phyloP scores from a whole-genome alignment of 2,329 filamentous ascomycete species.

The Cercospora janseana region DNA sequence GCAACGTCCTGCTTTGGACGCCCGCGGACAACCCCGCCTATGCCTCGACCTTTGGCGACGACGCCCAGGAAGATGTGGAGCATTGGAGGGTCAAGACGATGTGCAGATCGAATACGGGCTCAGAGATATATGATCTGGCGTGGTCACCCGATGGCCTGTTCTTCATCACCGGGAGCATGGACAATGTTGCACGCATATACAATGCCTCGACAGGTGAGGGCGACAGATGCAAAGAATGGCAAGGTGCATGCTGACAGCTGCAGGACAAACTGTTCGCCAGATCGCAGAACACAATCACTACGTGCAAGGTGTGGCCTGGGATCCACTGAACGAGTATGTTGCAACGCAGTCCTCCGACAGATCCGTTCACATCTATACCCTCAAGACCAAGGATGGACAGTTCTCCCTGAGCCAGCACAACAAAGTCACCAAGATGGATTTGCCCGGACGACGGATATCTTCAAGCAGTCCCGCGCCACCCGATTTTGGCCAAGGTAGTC shows the following conservation, averaged over 20 bases:
- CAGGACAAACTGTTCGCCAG: constrained; percentile 73
- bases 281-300: constrained; percentile 98
- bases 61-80: constrained; percentile 88
- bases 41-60: constrained; percentile 68
- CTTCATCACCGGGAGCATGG: constrained; percentile 99
- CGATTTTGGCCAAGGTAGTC: constrained; percentile 59
- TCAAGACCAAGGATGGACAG: constrained; percentile 94
- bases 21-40: constrained; percentile 72
- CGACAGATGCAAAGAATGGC: constrained; percentile 25
- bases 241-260: constrained; percentile 22
- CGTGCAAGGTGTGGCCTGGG: constrained; percentile 97
- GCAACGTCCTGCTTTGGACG: constrained; percentile 95
- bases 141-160: constrained; percentile 97
- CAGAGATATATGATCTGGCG: constrained; percentile 95
- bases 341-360: constrained; percentile 97
- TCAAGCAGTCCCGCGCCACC: constrained; percentile 90
- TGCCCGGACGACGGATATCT: constrained; percentile 86
- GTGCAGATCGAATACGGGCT: constrained; percentile 82
- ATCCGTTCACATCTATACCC: constrained; percentile 93
- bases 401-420: constrained; percentile 78
- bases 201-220: constrained; percentile 80
- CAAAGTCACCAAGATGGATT: constrained; percentile 85
- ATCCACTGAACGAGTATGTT: constrained; percentile 95
- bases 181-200: constrained; percentile 96
- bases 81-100: constrained; percentile 96